These are phyloP conservation scores for Fraxinus latifolia DNA, from an alignment of 305 asterid species.

Conservation along the genomic window DNA sequence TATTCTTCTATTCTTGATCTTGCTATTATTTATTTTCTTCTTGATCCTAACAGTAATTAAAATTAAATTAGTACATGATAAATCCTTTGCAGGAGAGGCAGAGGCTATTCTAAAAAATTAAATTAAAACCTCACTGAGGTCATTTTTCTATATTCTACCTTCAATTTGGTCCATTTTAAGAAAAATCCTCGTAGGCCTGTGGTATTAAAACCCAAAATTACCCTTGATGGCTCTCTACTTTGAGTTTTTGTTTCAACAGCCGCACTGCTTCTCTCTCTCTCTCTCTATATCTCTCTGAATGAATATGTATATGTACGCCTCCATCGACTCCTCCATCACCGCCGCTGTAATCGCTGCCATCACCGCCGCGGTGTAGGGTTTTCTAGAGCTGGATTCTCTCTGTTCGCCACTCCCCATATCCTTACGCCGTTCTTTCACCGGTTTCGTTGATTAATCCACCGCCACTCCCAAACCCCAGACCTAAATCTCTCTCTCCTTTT, in stretches of 20 bases:
- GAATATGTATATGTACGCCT: slow-evolving; percentile 38
- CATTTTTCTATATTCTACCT: neutral
- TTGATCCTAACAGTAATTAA: neutral
- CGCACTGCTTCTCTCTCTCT: slow-evolving; percentile 6
- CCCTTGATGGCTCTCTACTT: neutral
- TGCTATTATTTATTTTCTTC: neutral
- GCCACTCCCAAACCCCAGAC: slow-evolving; percentile 22
- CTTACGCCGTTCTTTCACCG: slow-evolving; percentile 55
- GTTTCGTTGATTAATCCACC: slow-evolving; percentile 58
- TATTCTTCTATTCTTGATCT: neutral
- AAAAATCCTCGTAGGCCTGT: neutral
- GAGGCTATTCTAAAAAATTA: neutral
- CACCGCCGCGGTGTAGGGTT: slow-evolving; percentile 33
- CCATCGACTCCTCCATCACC: slow-evolving; percentile 43
- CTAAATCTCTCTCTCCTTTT: slow-evolving; percentile 2
- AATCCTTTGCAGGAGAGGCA: neutral
- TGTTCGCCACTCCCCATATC: slow-evolving; percentile 32
- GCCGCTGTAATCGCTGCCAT: slow-evolving; percentile 17
- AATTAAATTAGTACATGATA: neutral
- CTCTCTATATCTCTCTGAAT: neutral
- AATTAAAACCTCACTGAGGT: neutral
- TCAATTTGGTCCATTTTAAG: neutral
- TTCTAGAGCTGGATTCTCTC: slow-evolving; percentile 57
- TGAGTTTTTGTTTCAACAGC: slow-evolving; percentile 1
- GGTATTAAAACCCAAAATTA: neutral